Evolutionary conservation across 2,329 filamentous ascomycete genomes (phyloP).

Genomic region (Arachnomyces sp.): DNA sequence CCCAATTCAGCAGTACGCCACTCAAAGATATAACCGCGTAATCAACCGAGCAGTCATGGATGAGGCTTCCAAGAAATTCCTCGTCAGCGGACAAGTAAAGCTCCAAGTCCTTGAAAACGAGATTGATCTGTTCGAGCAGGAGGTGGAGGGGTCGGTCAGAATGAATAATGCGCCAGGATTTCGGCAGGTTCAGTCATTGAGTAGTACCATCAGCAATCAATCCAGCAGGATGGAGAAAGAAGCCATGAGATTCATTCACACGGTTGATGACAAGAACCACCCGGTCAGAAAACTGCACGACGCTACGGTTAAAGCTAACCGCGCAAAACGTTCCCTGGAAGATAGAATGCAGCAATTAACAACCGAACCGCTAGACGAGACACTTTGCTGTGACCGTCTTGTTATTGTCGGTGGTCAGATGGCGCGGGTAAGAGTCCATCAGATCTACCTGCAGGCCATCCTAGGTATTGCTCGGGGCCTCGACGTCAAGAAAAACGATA

Average conservation of each 20-base stretch:
- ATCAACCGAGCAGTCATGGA: constrained; percentile 32
- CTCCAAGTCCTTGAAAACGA: constrained; percentile 18
- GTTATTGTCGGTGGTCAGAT: constrained; percentile 21
- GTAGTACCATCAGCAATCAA: constrained; percentile 6
- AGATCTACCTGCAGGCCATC: constrained; percentile 23
- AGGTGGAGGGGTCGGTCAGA: constrained; percentile 13
- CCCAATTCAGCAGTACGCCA: constrained; percentile 25
- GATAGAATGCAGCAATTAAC: constrained; percentile 13
- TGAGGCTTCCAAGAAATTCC: constrained; percentile 30
- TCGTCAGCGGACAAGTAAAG: constrained; percentile 20
- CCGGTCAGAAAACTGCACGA: constrained; percentile 33
- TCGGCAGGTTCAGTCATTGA: constrained; percentile 10
- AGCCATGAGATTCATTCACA: constrained; percentile 16
- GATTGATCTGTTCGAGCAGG: constrained; percentile 13
- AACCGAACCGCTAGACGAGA: constrained; percentile 11
- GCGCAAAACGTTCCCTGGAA: constrained; percentile 14
- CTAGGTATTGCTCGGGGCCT: constrained; percentile 15
- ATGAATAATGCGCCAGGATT: neutral
- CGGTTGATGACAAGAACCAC: constrained; percentile 25
- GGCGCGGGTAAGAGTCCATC: constrained; percentile 22
- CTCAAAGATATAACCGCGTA: constrained; percentile 29
- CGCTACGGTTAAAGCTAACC: constrained; percentile 22
- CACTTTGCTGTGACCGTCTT: constrained; percentile 21
- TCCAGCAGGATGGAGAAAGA: constrained; percentile 12
- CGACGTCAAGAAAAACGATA: no score